Conservation (phyloP, 345 rosid species). For the Camelina hispida region DNA sequence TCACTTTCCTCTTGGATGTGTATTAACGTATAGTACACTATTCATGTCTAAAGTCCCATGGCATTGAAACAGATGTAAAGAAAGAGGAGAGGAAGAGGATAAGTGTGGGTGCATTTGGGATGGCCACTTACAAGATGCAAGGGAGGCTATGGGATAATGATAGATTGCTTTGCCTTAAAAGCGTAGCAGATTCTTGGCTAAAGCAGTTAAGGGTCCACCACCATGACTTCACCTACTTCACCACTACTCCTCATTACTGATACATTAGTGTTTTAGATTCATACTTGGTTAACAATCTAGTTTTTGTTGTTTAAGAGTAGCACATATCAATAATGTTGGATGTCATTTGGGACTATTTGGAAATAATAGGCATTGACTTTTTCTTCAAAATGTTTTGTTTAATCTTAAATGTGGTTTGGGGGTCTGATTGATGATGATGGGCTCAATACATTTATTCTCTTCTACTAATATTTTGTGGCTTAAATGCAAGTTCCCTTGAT, state of each 20-base stretch:
- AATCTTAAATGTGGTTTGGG: background rate
- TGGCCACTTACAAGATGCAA: constrained; percentile 98
- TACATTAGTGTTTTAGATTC: constrained; percentile 16
- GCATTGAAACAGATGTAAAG: constrained; percentile 58
- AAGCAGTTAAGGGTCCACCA: constrained; percentile 95
- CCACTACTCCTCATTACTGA: constrained; percentile 45
- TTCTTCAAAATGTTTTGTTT: background rate
- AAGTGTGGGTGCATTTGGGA: constrained; percentile 73
- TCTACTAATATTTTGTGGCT: constrained; percentile 6
- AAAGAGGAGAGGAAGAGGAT: constrained; percentile 59
- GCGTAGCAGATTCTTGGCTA: constrained; percentile 98
- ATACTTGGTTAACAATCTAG: constrained; percentile 23
- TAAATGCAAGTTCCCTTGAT: background rate
- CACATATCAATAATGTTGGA: constrained; percentile 10
- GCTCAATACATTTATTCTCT: background rate
- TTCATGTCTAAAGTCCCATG: background rate
- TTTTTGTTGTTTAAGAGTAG: constrained; percentile 33
- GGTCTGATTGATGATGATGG: background rate
- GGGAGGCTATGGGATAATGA: constrained; percentile 79
- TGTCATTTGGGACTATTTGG: background rate
- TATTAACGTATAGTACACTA: background rate
- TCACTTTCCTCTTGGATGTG: background rate
- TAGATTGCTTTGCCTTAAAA: constrained; percentile 55
- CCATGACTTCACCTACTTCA: constrained; percentile 95
- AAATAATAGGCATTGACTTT: background rate